Conservation (phyloP, 208 protist genomes). For the Trypanosomatidae sp. region DNA sequence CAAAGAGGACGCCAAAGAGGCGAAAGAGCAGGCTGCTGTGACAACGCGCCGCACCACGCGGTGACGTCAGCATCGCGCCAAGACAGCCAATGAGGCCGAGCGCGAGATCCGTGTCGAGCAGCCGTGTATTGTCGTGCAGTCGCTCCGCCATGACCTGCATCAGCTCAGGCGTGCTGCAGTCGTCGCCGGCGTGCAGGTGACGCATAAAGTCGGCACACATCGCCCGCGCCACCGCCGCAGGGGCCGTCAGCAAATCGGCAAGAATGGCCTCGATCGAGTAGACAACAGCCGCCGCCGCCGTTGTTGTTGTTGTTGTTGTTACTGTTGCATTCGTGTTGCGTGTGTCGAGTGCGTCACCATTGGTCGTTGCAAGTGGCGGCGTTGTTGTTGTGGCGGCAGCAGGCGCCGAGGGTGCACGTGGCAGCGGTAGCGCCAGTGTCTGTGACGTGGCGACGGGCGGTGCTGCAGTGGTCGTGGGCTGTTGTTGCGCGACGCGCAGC, state of each 20-base stretch:
- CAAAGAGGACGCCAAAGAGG: slow-evolving; percentile 64
- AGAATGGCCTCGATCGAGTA: slow-evolving; percentile 76
- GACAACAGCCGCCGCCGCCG: neutral
- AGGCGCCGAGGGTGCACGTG: no score
- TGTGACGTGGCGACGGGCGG: no score
- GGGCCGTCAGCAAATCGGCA: slow-evolving; percentile 48
- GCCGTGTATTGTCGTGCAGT: slow-evolving; percentile 51
- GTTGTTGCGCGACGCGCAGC: no score
- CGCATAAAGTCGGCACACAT: slow-evolving; percentile 61
- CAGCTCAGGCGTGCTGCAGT: slow-evolving; percentile 63
- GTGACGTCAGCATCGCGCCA: slow-evolving; percentile 34
- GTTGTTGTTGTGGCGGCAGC: no score
- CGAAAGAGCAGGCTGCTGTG: slow-evolving; percentile 60
- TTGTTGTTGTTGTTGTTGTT: no score
- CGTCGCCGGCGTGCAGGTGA: slow-evolving; percentile 38
- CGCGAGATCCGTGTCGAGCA: slow-evolving; percentile 37
- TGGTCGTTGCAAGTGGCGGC: no score
- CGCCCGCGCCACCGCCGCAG: slow-evolving; percentile 20
- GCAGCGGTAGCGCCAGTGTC: no score
- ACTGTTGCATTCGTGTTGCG: no score
- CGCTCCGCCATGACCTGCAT: slow-evolving; percentile 71
- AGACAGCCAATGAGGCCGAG: slow-evolving; percentile 50
- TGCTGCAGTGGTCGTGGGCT: no score
- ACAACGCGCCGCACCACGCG: slow-evolving; percentile 28
- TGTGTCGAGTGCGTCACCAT: no score